These are phyloP conservation scores for Pyrenophora seminiperda DNA, from an alignment of 2,329 filamentous ascomycete species.

Conservation along the genomic window DNA sequence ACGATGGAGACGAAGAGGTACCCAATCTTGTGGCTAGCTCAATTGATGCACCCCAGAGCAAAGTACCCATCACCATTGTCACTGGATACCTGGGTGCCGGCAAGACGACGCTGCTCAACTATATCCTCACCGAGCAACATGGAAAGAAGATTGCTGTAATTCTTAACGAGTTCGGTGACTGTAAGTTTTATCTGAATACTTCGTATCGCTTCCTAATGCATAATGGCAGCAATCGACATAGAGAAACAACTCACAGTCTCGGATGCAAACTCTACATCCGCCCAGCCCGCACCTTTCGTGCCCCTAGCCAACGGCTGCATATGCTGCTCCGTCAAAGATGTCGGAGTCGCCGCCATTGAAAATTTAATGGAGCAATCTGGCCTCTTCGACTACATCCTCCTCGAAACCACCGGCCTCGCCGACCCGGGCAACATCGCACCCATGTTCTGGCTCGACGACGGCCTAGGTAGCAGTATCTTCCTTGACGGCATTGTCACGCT, in stretches of 20 bases:
- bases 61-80: conserved; percentile 84
- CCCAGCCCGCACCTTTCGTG: conserved; percentile 65
- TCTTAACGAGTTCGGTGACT: conserved; percentile 69
- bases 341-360: conserved; percentile 92
- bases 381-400: conserved; percentile 94
- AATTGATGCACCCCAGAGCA: conserved; percentile 59
- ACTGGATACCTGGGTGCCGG: conserved; percentile 93
- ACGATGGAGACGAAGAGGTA: conserved; percentile 24
- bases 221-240: conserved; percentile 75
- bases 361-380: conserved; percentile 93
- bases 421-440: conserved; percentile 96
- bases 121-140: conserved; percentile 92
- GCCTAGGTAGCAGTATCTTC: conserved; percentile 91
- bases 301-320: conserved; percentile 96
- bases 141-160: conserved; percentile 98
- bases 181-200: conserved; percentile 12
- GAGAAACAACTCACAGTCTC: conserved; percentile 94
- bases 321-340: conserved; percentile 97
- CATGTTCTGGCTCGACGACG: conserved; percentile 97
- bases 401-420: conserved; percentile 93
- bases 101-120: conserved; percentile 94
- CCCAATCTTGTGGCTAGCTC: conserved; percentile 39
- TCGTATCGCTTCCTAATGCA: conserved; percentile 1
- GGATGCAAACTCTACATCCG: conserved; percentile 36
- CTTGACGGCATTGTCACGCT: conserved; percentile 95